phyloP scores from a whole-genome alignment of 306 rosid genomes.

The Pachyrhizus erosus region DNA sequence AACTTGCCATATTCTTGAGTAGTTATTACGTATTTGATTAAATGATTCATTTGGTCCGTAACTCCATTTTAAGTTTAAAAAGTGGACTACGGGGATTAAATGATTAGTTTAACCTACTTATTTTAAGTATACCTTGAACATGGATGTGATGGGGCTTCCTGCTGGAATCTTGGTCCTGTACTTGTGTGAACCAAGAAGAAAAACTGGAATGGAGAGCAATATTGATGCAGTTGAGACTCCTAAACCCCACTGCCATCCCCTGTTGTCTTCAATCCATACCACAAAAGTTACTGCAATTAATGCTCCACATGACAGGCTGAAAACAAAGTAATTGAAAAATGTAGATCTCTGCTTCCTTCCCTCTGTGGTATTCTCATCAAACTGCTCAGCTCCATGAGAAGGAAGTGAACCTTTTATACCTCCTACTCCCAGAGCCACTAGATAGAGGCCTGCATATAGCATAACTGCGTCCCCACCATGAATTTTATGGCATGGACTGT shows the following conservation, averaged over 20 bases:
- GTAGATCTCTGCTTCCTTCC: slow-evolving; percentile 73
- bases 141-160: slow-evolving; percentile 77
- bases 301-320: slow-evolving; percentile 79
- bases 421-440: slow-evolving; percentile 88
- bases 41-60: background rate
- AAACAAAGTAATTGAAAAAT: slow-evolving; percentile 79
- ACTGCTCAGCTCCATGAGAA: slow-evolving; percentile 86
- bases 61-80: background rate
- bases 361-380: slow-evolving; percentile 62
- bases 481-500: slow-evolving; percentile 59
- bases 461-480: slow-evolving; percentile 53
- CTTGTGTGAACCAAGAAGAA: slow-evolving; percentile 67
- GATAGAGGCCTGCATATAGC: slow-evolving; percentile 77
- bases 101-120: background rate
- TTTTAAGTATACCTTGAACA: slow-evolving; percentile 61
- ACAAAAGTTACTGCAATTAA: slow-evolving; percentile 78
- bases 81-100: no score
- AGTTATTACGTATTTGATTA: background rate
- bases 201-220: slow-evolving; percentile 71
- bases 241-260: slow-evolving; percentile 92
- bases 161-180: slow-evolving; percentile 73
- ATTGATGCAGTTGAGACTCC: slow-evolving; percentile 69
- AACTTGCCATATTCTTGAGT: background rate
- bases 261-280: slow-evolving; percentile 91
- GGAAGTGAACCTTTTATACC: slow-evolving; percentile 91